These are phyloP conservation scores for Hypoxylon rubiginosum DNA, from an alignment of 2,329 filamentous ascomycete genomes.

Conservation along the genomic window DNA sequence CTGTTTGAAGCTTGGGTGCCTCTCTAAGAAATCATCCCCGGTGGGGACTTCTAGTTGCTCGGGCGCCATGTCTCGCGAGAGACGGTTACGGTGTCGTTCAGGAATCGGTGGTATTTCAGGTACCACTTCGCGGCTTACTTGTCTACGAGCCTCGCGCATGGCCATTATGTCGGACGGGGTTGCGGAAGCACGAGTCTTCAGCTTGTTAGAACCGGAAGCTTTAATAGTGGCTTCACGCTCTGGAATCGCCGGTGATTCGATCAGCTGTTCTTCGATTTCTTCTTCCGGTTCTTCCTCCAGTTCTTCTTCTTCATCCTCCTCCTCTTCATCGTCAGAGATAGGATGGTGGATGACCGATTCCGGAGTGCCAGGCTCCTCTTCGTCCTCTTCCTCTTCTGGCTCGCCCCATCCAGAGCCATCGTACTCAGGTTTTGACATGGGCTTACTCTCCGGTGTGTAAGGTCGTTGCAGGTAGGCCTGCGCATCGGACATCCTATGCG, in stretches of 20 bases:
- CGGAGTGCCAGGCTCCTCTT: constrained; percentile 78
- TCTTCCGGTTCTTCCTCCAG: constrained; percentile 42
- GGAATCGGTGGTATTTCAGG: constrained; percentile 72
- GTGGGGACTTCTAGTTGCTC: constrained; percentile 55
- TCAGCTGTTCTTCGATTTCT: constrained; percentile 47
- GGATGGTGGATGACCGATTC: constrained; percentile 91
- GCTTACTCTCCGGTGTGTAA: constrained; percentile 63
- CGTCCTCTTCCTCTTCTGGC: constrained; percentile 55
- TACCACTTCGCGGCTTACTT: constrained; percentile 80
- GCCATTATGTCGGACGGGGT: constrained; percentile 86
- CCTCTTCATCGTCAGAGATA: constrained; percentile 61
- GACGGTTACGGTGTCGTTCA: constrained; percentile 69
- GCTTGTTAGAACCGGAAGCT: constrained; percentile 76
- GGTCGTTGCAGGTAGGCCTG: constrained; percentile 59
- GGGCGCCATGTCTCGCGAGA: constrained; percentile 62
- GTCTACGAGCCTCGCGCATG: constrained; percentile 88
- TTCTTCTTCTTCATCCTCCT: constrained; percentile 52
- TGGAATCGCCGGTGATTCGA: constrained; percentile 76
- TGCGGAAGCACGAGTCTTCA: constrained; percentile 90
- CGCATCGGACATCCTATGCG: constrained; percentile 55
- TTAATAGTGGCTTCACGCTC: constrained; percentile 91
- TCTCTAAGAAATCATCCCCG: constrained; percentile 64
- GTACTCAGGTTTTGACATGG: constrained; percentile 72
- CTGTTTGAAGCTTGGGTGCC: constrained; percentile 82
- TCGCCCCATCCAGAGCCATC: constrained; percentile 68